Base-by-base conservation (phyloP, 2,329 filamentous ascomycete species). In the Monosporascus sp. region DNA sequence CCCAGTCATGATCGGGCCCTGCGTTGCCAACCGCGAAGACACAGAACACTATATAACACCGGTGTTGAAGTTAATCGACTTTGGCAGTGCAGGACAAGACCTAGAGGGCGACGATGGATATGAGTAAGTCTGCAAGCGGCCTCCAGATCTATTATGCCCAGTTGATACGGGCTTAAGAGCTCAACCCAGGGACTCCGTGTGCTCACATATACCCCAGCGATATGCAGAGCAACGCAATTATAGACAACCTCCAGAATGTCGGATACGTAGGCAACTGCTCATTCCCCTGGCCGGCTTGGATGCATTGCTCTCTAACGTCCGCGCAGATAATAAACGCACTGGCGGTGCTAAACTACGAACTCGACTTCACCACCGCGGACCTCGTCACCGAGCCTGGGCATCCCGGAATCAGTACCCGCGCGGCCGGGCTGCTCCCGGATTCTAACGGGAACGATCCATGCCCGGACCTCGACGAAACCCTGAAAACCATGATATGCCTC, bases 1-100 rank as follows among this genome's bases (percentile, higher is more conserved):
- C 14, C 20, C 17, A 49, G 48, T 49, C 17, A 49, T 49, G 48
- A 25, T 49, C 37, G 48, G 48, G 1, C 48, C 48, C 20, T 49
- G 24, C 6, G 22, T 31, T 5, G 22, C 24, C 9, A 15, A 49
- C 15, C 14, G 15, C 48, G 17, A 49, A 20, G 35, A 39, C 11
- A 17, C n/a, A 8, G 47, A 49, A 27, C 37, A 49, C 14, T 35
- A 49, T 24, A 41, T 49, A 43, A 35, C 37, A 15, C 48, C 48
- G 18, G 20, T 49, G 2, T 20, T 49, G 9, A 27, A 41, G 37
- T 31, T 49, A 20, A 49, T 49, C 7, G 48, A 41, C 20, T 20
- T 49, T 11, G 48, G 48, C 0, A 22, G 41, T 22, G 41, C 7
- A 22, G n/a, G 7, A 9, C n/a, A 20, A 20, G n/a, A 20, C 14